Conservation (phyloP, 1,284 basidiomycete species). For the Grifola frondosa region DNA sequence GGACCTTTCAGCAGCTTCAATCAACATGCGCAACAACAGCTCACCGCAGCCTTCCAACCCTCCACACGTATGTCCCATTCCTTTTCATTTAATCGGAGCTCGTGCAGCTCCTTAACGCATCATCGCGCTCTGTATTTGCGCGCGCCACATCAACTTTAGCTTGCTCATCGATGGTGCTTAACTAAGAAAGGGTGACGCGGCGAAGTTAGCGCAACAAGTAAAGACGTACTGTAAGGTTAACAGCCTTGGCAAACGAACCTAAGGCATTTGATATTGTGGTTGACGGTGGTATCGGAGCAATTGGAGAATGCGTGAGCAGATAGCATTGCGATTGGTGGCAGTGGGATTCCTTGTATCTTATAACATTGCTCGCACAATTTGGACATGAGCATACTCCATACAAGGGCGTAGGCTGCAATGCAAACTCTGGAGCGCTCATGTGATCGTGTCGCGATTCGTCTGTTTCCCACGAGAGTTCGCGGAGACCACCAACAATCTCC, state of each 20-base stretch:
- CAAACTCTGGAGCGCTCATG: too few species aligned
- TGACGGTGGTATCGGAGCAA: slow-evolving; percentile 20
- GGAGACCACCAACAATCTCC: slow-evolving; percentile 27
- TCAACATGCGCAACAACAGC: too few species aligned
- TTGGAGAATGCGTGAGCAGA: slow-evolving; percentile 14
- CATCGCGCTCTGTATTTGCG: slow-evolving; percentile 51
- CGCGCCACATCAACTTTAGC: slow-evolving; percentile 37
- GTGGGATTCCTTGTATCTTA: too few species aligned
- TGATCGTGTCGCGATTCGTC: slow-evolving; percentile 29
- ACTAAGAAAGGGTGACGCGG: slow-evolving; percentile 15
- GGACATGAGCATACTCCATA: too few species aligned
- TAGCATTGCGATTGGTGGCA: too few species aligned
- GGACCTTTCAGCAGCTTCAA: too few species aligned
- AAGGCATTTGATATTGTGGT: too few species aligned
- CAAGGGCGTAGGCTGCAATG: too few species aligned
- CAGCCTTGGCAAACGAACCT: slow-evolving; percentile 29
- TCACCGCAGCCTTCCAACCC: slow-evolving; percentile 52
- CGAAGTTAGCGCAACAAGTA: background rate
- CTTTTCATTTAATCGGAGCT: slow-evolving; percentile 45
- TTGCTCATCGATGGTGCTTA: slow-evolving; percentile 29
- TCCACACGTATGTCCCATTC: slow-evolving; percentile 49
- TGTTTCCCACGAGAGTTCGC: slow-evolving; percentile 22
- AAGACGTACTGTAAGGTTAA: slow-evolving; percentile 27
- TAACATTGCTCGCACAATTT: too few species aligned
- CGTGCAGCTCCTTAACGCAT: slow-evolving; percentile 47